These are phyloP conservation scores for Neospermospora avenae DNA, from an alignment of 2,329 filamentous ascomycete species.

Conservation along the genomic window DNA sequence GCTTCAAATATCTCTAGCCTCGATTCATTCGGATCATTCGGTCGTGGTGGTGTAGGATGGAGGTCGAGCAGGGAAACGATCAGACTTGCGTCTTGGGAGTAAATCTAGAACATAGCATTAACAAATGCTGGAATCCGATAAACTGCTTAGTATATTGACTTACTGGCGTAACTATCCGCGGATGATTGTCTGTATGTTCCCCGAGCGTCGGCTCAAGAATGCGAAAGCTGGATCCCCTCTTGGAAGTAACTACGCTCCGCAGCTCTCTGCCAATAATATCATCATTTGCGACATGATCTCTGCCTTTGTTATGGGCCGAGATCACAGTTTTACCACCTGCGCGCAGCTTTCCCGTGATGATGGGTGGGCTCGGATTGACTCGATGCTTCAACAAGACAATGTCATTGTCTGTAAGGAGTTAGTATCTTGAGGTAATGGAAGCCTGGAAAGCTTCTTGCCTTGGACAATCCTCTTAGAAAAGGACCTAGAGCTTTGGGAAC, in stretches of 20 bases:
- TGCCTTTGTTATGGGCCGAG: background rate
- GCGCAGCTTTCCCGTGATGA: constrained; percentile 42
- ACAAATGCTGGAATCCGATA: background rate
- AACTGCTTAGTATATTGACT: constrained; percentile 26
- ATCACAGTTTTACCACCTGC: constrained; percentile 36
- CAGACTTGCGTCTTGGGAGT: constrained; percentile 69
- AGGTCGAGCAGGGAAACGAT: constrained; percentile 77
- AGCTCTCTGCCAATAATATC: constrained; percentile 32
- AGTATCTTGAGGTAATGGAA: background rate
- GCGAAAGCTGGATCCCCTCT: constrained; percentile 26
- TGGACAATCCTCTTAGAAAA: constrained; percentile 13
- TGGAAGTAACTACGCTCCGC: constrained; percentile 21
- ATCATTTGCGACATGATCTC: constrained; percentile 39
- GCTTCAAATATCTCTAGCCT: constrained; percentile 77
- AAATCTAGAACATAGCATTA: constrained; percentile 50
- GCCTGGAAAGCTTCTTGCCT: constrained; percentile 13
- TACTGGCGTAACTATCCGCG: constrained; percentile 73
- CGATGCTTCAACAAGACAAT: constrained; percentile 31
- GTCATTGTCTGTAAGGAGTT: constrained; percentile 30
- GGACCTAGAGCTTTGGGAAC: background rate
- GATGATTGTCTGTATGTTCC: constrained; percentile 67
- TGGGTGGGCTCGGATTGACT: constrained; percentile 15
- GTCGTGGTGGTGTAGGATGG: constrained; percentile 65
- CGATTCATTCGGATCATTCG: constrained; percentile 44
- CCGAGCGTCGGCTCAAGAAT: constrained; percentile 65